Percentiles rank a stretch among this genome's conserved stretches.
phyloP scores from a whole-genome alignment of 169 alveolate genomes.

The Blepharisma undulans region DNA sequence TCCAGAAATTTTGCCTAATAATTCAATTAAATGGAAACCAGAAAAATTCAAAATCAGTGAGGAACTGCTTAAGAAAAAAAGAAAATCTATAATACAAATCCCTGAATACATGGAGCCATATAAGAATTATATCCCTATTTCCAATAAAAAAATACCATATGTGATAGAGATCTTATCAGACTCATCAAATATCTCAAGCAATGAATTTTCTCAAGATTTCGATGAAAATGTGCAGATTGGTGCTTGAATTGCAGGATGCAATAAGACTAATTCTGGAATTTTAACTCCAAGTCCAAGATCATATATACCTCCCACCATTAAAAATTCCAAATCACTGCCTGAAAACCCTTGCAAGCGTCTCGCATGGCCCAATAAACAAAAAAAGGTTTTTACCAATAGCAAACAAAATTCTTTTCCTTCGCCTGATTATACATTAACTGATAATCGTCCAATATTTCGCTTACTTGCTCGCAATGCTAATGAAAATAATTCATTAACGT shows the following conservation, averaged over 20 bases:
- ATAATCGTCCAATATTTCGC: background rate
- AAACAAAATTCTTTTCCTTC: background rate
- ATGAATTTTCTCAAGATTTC: background rate
- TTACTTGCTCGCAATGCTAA: background rate
- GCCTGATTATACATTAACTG: background rate
- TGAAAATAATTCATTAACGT: background rate
- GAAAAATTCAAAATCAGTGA: background rate
- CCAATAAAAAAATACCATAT: background rate
- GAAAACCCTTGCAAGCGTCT: background rate
- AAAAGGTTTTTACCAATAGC: background rate
- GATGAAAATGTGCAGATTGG: background rate
- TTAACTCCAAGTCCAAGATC: background rate
- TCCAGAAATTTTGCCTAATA: background rate
- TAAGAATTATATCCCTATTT: background rate
- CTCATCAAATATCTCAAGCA: background rate
- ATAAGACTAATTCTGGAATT: background rate
- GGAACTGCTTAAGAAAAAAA: background rate
- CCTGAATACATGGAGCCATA: background rate
- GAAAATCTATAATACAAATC: background rate
- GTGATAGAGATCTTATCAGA: background rate
- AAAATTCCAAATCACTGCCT: background rate
- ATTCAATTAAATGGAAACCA: background rate
- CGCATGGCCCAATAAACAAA: background rate
- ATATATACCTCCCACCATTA: background rate
- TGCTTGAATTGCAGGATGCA: background rate